A percentile compares a stretch with the other conserved stretches of the same genome.
phyloP scores from a whole-genome alignment of 225 moss, liverwort and hornwort species.

The Marchantia polymorpha region DNA sequence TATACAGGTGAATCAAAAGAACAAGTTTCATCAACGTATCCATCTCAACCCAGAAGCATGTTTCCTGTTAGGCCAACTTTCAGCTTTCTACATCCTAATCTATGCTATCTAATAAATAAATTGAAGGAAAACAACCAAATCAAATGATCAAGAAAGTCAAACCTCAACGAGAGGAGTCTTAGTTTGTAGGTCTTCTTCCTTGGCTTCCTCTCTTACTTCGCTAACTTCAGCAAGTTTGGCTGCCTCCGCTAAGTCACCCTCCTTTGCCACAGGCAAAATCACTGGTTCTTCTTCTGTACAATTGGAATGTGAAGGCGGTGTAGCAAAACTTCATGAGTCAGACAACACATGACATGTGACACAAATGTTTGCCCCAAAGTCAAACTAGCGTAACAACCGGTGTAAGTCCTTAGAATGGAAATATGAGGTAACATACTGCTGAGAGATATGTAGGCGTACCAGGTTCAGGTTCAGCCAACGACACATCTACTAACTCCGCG shows the following conservation, averaged over 20 bases:
- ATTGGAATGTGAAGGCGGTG: background rate
- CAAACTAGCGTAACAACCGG: background rate
- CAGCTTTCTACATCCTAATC: too few species aligned
- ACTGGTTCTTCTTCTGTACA: constrained; percentile 46
- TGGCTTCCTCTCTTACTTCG: constrained; percentile 39
- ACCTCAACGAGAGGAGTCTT: constrained; percentile 36
- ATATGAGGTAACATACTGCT: background rate
- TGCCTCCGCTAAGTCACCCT: constrained; percentile 47
- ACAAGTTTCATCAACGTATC: too few species aligned
- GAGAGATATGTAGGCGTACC: constrained; percentile 14
- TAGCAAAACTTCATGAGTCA: background rate
- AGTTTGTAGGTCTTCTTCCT: constrained; percentile 48
- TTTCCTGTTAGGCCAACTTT: background rate
- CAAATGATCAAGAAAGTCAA: constrained; percentile 20
- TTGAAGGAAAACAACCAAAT: too few species aligned
- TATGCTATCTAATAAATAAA: too few species aligned
- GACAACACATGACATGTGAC: background rate
- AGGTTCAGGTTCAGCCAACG: constrained; percentile 10
- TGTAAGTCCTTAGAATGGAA: background rate
- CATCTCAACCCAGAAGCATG: too few species aligned
- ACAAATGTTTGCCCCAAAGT: background rate
- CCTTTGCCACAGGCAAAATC: constrained; percentile 42
- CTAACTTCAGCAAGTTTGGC: constrained; percentile 47
- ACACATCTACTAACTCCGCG: constrained; percentile 18
- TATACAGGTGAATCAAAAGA: too few species aligned